phyloP scores from a whole-genome alignment of 108 stramenopile species.

The Cyclotella cryptica region DNA sequence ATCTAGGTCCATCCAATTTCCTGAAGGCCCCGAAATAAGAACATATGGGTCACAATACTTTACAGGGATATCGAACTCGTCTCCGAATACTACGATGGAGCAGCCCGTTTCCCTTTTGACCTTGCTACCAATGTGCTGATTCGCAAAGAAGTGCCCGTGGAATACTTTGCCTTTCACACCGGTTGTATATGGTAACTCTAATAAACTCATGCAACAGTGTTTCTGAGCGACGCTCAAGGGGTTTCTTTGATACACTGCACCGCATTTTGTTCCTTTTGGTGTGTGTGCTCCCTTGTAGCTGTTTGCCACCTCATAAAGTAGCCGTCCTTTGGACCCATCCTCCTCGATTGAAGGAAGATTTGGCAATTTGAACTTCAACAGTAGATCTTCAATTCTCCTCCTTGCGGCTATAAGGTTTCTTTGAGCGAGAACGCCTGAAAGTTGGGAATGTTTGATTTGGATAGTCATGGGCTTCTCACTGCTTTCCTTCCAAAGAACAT shows the following conservation, averaged over 20 bases:
- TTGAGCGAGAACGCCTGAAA: no score
- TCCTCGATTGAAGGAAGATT: neutral
- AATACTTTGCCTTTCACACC: neutral
- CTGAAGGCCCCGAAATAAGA: neutral
- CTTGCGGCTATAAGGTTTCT: no score
- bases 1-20: neutral
- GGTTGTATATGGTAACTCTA: neutral
- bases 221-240: neutral
- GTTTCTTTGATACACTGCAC: neutral
- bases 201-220: neutral
- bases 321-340: neutral
- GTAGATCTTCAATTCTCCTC: neutral
- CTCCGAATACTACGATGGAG: neutral
- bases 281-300: neutral
- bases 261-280: neutral
- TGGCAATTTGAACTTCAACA: neutral
- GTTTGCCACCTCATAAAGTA: neutral
- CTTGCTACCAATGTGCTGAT: neutral
- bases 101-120: neutral
- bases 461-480: no score
- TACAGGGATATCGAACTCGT: neutral
- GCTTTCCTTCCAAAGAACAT: no score
- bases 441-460: no score
- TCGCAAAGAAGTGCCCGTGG: neutral
- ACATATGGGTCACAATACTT: constrained; percentile 10